A percentile compares a stretch with the other conserved stretches of the same genome.
Conservation (phyloP, 768 basidiomycete species). For the Fomitopsis serialis region DNA sequence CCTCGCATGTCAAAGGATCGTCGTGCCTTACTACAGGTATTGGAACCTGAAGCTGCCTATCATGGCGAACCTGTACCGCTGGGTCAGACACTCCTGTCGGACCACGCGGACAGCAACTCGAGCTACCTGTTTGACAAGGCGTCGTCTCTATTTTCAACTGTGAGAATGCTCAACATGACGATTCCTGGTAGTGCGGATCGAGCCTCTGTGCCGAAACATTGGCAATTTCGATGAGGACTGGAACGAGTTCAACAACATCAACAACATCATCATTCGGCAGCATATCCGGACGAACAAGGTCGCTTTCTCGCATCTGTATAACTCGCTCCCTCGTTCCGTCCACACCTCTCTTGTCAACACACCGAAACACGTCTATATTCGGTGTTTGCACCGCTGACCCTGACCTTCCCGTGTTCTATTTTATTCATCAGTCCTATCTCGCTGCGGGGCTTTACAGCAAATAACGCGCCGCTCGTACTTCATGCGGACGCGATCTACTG, state of each 20-base stretch:
- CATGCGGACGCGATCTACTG: slow-evolving; percentile 90
- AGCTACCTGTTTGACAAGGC: slow-evolving; percentile 97
- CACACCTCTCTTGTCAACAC: slow-evolving; percentile 87
- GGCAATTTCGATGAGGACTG: slow-evolving; percentile 98
- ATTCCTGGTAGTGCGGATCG: slow-evolving; percentile 98
- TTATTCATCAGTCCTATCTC: slow-evolving; percentile 98
- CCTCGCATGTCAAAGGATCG: slow-evolving; percentile 84
- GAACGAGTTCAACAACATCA: slow-evolving; percentile 99
- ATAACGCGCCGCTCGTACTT: slow-evolving; percentile 75
- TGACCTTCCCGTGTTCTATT: slow-evolving; percentile 98
- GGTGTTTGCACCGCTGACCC: slow-evolving; percentile 98
- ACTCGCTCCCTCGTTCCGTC: slow-evolving; percentile 93
- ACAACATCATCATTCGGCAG: slow-evolving; percentile 98
- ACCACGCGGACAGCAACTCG: slow-evolving; percentile 86
- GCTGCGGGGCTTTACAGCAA: slow-evolving; percentile 76
- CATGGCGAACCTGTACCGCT: slow-evolving; percentile 97
- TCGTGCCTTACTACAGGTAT: slow-evolving; percentile 89
- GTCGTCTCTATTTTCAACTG: slow-evolving; percentile 95
- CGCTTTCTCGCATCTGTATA: slow-evolving; percentile 98
- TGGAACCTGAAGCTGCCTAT: slow-evolving; percentile 92
- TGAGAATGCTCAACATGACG: slow-evolving; percentile 94
- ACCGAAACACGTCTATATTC: slow-evolving; percentile 98
- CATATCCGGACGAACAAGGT: slow-evolving; percentile 99
- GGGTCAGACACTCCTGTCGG: slow-evolving; percentile 89
- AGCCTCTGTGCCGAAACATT: slow-evolving; percentile 95